Evolutionary conservation across 108 stramenopile genomes (phyloP).

Genomic region (Pseudonitzschia pungens): DNA sequence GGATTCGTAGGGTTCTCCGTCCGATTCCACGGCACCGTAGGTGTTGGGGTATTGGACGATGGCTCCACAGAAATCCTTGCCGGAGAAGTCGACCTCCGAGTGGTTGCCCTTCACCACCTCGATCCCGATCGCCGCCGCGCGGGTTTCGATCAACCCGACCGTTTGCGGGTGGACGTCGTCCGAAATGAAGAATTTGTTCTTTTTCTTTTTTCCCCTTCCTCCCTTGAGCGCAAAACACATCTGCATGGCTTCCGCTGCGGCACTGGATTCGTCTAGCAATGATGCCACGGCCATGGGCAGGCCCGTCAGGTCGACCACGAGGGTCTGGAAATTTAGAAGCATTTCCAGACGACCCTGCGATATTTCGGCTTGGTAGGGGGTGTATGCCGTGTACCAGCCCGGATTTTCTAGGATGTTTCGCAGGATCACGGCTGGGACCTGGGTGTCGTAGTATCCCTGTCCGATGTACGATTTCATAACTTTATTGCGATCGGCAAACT

Average conservation of each 20-base stretch:
- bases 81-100: slow-evolving; percentile 66
- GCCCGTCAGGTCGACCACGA: slow-evolving; percentile 97
- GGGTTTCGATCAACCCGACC: slow-evolving; percentile 91
- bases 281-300: slow-evolving; percentile 95
- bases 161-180: slow-evolving; percentile 97
- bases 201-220: slow-evolving; percentile 81
- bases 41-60: slow-evolving; percentile 99
- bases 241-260: slow-evolving; percentile 98
- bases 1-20: slow-evolving; percentile 80
- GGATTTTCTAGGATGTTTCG: slow-evolving; percentile 99
- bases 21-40: slow-evolving; percentile 82
- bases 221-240: slow-evolving; percentile 93
- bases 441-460: slow-evolving; percentile 96
- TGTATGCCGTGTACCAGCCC: slow-evolving; percentile 99
- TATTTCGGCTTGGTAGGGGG: slow-evolving; percentile 99
- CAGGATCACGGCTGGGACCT: slow-evolving; percentile 91
- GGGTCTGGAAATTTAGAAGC: slow-evolving; percentile 98
- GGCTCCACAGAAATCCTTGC: slow-evolving; percentile 88
- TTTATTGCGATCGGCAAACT: slow-evolving; percentile 83
- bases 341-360: slow-evolving; percentile 98
- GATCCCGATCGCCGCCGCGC: slow-evolving; percentile 88
- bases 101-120: slow-evolving; percentile 90
- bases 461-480: slow-evolving; percentile 98
- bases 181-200: slow-evolving; percentile 91
- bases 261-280: slow-evolving; percentile 94